Conservation (phyloP, 2,329 filamentous ascomycete species). For the Alternaria brassicicola region DNA sequence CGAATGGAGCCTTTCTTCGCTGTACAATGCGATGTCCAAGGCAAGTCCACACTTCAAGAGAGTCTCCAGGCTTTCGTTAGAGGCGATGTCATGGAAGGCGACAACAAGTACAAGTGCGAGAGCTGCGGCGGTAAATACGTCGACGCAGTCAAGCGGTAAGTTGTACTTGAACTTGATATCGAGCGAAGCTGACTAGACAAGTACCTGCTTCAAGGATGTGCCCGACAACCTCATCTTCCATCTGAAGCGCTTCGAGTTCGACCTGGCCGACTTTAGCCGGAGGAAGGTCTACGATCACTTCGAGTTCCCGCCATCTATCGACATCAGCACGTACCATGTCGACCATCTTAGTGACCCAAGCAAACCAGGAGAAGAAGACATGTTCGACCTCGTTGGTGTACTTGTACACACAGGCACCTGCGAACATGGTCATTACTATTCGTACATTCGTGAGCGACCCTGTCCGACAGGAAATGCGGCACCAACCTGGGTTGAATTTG, state of each 20-base stretch:
- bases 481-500: conserved; percentile 84
- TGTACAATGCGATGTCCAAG: conserved; percentile 95
- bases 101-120: conserved; percentile 98
- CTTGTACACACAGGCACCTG: conserved; percentile 92
- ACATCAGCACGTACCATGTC: conserved; percentile 91
- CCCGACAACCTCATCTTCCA: conserved; percentile 96
- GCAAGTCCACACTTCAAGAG: conserved; percentile 80
- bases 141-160: conserved; percentile 84
- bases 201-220: conserved; percentile 88
- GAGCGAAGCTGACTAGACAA: conserved; percentile 41
- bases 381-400: conserved; percentile 93
- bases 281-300: conserved; percentile 97
- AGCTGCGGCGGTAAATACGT: conserved; percentile 82
- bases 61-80: conserved; percentile 95
- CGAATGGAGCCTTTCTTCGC: conserved; percentile 89
- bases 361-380: conserved; percentile 65
- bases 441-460: conserved; percentile 84
- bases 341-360: conserved; percentile 74
- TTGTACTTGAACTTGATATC: neutral
- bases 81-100: conserved; percentile 95
- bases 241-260: conserved; percentile 86
- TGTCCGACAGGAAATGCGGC: conserved; percentile 53
- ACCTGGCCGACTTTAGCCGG: conserved; percentile 75
- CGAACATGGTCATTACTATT: conserved; percentile 96
- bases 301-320: conserved; percentile 79